These are phyloP conservation scores for Sicyos edulis DNA, from an alignment of 306 rosid species.

Conservation along the genomic window DNA sequence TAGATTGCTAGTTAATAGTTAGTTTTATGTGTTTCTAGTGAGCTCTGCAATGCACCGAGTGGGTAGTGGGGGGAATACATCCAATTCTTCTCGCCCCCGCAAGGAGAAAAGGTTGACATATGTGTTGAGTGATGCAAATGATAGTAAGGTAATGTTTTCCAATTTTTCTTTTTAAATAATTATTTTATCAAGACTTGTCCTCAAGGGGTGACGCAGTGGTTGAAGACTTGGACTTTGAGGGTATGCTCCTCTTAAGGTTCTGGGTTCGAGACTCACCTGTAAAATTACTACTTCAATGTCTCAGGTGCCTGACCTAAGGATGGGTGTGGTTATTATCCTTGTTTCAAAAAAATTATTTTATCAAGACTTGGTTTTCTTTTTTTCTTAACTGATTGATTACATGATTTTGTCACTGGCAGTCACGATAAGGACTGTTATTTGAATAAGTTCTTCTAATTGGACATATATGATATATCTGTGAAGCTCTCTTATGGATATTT, in stretches of 20 bases:
- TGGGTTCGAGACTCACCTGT: no score
- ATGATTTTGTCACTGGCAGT: neutral
- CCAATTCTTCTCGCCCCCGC: slow-evolving; percentile 79
- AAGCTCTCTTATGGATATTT: neutral
- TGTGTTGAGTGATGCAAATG: slow-evolving; percentile 75
- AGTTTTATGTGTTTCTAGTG: slow-evolving; percentile 24
- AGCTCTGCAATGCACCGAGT: slow-evolving; percentile 93
- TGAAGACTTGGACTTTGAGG: no score
- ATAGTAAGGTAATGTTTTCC: slow-evolving; percentile 52
- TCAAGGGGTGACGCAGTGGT: no score
- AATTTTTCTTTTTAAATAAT: neutral
- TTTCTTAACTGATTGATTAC: neutral
- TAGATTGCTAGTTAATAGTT: neutral
- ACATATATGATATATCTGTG: no score
- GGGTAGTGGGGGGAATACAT: slow-evolving; percentile 85
- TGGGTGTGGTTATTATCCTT: no score
- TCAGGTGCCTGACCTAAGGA: no score
- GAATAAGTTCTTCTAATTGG: neutral
- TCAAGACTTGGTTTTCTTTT: no score
- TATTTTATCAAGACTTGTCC: neutral
- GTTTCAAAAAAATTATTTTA: no score
- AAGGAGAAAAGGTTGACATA: slow-evolving; percentile 93
- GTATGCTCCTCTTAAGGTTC: no score
- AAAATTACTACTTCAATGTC: no score
- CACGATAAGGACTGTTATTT: neutral